These are phyloP conservation scores for Arachnopeziza araneosa DNA, from an alignment of 2,329 filamentous ascomycete genomes.

Conservation along the genomic window DNA sequence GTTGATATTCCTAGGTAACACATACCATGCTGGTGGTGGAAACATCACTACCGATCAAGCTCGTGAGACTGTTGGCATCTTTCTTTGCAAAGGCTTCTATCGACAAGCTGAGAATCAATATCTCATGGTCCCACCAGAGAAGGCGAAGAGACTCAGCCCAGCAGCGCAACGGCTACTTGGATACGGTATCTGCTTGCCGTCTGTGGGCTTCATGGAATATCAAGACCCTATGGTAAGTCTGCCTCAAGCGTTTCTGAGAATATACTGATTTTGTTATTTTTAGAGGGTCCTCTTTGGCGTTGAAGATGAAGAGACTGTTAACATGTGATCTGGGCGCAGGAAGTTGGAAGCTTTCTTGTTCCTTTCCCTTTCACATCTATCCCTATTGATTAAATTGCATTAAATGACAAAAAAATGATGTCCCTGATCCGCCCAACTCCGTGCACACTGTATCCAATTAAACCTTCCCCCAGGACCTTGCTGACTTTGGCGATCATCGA, in stretches of 20 bases:
- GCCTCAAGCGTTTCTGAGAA: no score
- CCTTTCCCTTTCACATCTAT: no score
- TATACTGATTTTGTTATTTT: no score
- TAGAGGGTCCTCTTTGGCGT: slow-evolving; percentile 11
- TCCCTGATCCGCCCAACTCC: no score
- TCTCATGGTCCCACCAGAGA: slow-evolving; percentile 12
- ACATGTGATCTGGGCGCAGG: not conserved
- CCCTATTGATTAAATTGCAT: no score
- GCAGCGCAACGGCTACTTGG: slow-evolving; percentile 11
- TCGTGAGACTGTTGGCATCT: slow-evolving; percentile 16
- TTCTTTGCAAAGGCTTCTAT: slow-evolving; percentile 9
- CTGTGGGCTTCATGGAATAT: slow-evolving; percentile 12
- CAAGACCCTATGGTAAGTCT: slow-evolving; percentile 12
- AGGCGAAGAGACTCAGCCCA: slow-evolving; percentile 5
- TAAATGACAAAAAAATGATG: no score
- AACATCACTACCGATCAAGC: slow-evolving; percentile 16
- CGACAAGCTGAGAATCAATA: slow-evolving; percentile 18
- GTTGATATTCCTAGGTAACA: slow-evolving; percentile 5
- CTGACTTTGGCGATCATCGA: no score
- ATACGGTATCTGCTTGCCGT: slow-evolving; percentile 11
- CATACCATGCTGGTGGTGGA: slow-evolving; percentile 5
- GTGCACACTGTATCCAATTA: no score
- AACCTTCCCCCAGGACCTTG: no score
- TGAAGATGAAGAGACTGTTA: slow-evolving; percentile 16
- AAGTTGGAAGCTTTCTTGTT: no score